phyloP scores from a whole-genome alignment of 139 green algal genomes.

The Micractinium conductrix region DNA sequence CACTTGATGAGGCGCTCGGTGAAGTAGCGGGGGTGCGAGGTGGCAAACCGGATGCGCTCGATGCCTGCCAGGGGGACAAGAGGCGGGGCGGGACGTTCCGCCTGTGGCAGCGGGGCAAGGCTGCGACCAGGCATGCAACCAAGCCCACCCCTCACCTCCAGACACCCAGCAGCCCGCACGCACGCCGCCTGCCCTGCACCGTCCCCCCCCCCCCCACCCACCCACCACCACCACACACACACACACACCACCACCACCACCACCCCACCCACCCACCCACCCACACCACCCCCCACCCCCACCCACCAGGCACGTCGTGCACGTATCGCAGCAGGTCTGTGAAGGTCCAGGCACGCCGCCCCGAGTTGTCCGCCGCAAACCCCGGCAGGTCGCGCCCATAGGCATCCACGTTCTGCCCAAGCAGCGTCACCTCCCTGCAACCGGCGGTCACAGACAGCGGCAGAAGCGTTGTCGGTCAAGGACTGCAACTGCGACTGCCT shows the following conservation, averaged over 20 bases:
- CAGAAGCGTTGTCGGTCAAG: no score
- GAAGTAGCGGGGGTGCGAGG: slow-evolving; percentile 91
- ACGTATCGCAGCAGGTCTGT: slow-evolving; percentile 93
- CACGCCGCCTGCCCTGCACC: not conserved
- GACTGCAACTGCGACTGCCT: no score
- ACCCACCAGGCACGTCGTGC: slow-evolving; percentile 76
- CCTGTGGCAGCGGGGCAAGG: not conserved
- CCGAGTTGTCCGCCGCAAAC: slow-evolving; percentile 79
- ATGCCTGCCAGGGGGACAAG: slow-evolving; percentile 78
- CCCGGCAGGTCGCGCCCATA: slow-evolving; percentile 94
- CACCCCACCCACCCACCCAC: not conserved
- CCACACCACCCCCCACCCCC: not conserved
- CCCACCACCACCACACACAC: not conserved
- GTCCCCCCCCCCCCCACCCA: not conserved
- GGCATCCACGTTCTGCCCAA: slow-evolving; percentile 97
- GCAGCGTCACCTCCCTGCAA: slow-evolving; percentile 92
- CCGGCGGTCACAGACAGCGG: not conserved
- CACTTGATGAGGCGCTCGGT: slow-evolving; percentile 87
- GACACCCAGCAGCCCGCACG: not conserved
- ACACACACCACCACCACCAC: not conserved
- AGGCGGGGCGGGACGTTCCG: no score
- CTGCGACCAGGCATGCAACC: not conserved
- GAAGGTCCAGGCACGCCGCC: slow-evolving; percentile 90
- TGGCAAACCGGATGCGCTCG: slow-evolving; percentile 95
- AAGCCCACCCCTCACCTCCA: no score